Base-by-base conservation (phyloP, 1,284 basidiomycete species). In the Vanrija pseudolonga region DNA sequence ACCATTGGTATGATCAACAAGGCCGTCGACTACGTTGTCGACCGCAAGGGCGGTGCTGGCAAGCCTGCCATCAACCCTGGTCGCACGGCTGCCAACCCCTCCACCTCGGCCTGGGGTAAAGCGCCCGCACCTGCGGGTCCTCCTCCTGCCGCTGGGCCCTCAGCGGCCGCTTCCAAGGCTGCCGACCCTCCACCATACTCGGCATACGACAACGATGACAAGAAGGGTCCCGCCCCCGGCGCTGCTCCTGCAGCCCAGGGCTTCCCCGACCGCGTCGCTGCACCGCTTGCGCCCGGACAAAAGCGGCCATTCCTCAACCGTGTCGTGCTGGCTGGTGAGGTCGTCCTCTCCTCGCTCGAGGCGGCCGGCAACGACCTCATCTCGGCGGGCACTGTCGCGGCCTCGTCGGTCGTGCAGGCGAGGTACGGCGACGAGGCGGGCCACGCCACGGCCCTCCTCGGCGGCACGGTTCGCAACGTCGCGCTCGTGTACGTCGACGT, bases 401-500 rank as follows among this genome's bases (percentile, higher is more conserved):
- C 87, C 3, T 80, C 83, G 0, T 78, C 79, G 14, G 82, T 84
- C 36, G 80, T 87, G 24, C 80, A 80, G 17, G 68, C 68, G 64
- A 83, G 82, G 61, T 87, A 86, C 66, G 88, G 88, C 3, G 63
- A 79, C 0, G 82, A 85, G 47, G 86, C 84, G 3, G 85, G 80
- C 14, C 78, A 84, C 54, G 81, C 82, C 42, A 81, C 83, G 4
- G 69, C 79, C 51, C 76, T 85, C 53, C 79, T 84, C 8, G 85
- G 85, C 15, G 84, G 84, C 0, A 83, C 83, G 32, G 75, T 78
- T 3, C 78, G 82, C 54, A 89, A 90, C 74, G 83, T 88, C 20
- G 84, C 81, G 3, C 79, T 89, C 36, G 85, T 90, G 36, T 89
- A 89, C 69, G 81, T 89, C 50, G 87, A 90, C 68, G 80, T 86